A percentile compares a stretch with the other conserved stretches of the same genome.
These are phyloP conservation scores for Ceratopteris richardii DNA, from an alignment of 75 land plant species.

Conservation along the genomic window DNA sequence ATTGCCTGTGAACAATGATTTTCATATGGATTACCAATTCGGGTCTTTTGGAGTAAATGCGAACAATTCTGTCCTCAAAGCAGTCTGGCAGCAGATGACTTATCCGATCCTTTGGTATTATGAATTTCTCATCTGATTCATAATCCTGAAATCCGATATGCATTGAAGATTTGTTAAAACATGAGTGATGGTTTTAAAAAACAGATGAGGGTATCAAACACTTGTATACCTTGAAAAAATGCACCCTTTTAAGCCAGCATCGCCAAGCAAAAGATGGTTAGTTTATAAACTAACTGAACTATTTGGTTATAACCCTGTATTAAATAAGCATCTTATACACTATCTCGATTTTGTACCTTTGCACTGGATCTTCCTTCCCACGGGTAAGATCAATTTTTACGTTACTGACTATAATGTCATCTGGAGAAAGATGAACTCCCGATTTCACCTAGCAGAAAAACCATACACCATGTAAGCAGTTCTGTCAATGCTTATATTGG, in stretches of 20 bases:
- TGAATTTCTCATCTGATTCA: slow-evolving; percentile 56
- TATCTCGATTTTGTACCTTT: slow-evolving; percentile 46
- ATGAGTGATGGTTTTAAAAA: slow-evolving; percentile 1
- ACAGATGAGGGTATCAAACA: not conserved
- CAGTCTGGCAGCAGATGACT: slow-evolving; percentile 71
- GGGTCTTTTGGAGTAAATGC: slow-evolving; percentile 85
- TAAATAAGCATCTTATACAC: no score
- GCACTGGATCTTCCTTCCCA: slow-evolving; percentile 71
- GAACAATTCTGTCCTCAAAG: slow-evolving; percentile 71
- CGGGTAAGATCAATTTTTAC: slow-evolving; percentile 82
- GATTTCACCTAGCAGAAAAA: slow-evolving; percentile 8
- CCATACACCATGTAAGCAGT: not conserved
- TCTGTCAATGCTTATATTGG: no score
- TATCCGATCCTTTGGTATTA: slow-evolving; percentile 47
- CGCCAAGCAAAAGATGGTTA: no score
- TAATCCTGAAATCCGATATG: slow-evolving; percentile 88
- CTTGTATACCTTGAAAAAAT: slow-evolving; percentile 26
- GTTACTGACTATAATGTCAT: slow-evolving; percentile 75
- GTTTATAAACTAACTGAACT: no score
- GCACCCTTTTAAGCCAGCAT: slow-evolving; percentile 2
- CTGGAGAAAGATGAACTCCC: slow-evolving; percentile 47
- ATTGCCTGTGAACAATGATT: no score
- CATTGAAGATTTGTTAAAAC: slow-evolving; percentile 4
- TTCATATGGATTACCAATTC: slow-evolving; percentile 52
- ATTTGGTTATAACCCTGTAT: no score